A percentile compares a stretch with the other conserved stretches of the same genome.
phyloP scores from a whole-genome alignment of 2,329 filamentous ascomycete genomes.

The Cercospora beticola region DNA sequence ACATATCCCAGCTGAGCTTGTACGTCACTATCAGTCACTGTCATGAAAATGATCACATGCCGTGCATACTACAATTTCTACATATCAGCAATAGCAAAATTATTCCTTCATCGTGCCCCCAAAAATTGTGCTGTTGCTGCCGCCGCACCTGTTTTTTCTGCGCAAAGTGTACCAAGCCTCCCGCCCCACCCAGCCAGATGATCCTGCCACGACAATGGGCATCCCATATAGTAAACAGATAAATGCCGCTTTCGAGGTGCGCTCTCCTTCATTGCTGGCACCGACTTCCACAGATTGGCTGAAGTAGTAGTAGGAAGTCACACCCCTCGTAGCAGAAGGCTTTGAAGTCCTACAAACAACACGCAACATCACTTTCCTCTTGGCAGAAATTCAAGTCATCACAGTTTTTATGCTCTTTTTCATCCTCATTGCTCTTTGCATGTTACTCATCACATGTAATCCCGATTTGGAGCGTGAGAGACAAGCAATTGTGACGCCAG shows the following conservation, averaged over 20 bases:
- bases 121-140: background rate
- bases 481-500: constrained; percentile 45
- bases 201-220: constrained; percentile 42
- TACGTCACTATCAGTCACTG: background rate
- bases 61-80: background rate
- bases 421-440: constrained; percentile 42
- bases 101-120: background rate
- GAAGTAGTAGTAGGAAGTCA: constrained; percentile 38
- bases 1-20: background rate
- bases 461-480: constrained; percentile 50
- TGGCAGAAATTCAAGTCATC: constrained; percentile 50
- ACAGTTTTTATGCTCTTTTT: constrained; percentile 45
- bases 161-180: no score
- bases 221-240: constrained; percentile 55
- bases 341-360: constrained; percentile 52
- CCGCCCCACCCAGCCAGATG: background rate
- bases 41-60: background rate
- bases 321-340: constrained; percentile 51
- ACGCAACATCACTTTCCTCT: constrained; percentile 51
- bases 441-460: constrained; percentile 48
- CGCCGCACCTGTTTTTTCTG: no score
- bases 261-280: background rate
- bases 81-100: background rate
- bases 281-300: background rate
- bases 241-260: constrained; percentile 48